Percentiles rank a stretch among this genome's conserved stretches.
Conservation (phyloP, 495 filamentous ascomycete genomes). For the Cetradonia linearis region DNA sequence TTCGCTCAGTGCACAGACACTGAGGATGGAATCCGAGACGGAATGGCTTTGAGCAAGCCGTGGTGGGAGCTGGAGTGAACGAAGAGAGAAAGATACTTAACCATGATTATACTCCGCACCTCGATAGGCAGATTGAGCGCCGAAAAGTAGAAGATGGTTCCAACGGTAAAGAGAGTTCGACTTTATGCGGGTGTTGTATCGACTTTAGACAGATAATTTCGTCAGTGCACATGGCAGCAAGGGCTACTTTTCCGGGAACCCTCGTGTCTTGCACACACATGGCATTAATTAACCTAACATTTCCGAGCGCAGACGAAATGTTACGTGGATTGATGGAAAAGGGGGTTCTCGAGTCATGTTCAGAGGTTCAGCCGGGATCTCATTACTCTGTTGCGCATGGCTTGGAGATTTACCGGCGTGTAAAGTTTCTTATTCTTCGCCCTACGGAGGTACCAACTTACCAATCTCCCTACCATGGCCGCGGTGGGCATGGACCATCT, state of each 20-base stretch:
- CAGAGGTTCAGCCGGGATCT: background rate
- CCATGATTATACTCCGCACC: too few relatives aligned
- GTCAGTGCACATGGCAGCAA: constrained; percentile 15
- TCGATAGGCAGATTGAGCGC: background rate
- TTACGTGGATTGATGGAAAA: background rate
- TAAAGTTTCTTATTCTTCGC: background rate
- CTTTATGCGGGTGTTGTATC: constrained; percentile 2
- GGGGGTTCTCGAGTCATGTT: background rate
- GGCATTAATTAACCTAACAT: too few relatives aligned
- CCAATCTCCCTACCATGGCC: background rate
- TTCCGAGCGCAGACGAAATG: too few relatives aligned
- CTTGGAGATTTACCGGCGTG: background rate
- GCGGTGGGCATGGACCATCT: background rate
- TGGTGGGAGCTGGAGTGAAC: too few relatives aligned
- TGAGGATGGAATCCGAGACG: too few relatives aligned
- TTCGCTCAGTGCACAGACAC: background rate
- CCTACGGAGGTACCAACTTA: background rate
- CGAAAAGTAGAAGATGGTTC: too few relatives aligned
- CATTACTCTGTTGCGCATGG: background rate
- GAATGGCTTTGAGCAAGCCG: too few relatives aligned
- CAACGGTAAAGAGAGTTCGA: constrained; percentile 6
- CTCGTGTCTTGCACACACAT: constrained; percentile 11
- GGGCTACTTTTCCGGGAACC: background rate
- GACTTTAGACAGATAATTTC: constrained; percentile 2
- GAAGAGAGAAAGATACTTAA: too few relatives aligned